A percentile compares a stretch with the other conserved stretches of the same genome.
phyloP scores from a whole-genome alignment of 192 early-diverging fungal species.

The Obelidium mucronatum region DNA sequence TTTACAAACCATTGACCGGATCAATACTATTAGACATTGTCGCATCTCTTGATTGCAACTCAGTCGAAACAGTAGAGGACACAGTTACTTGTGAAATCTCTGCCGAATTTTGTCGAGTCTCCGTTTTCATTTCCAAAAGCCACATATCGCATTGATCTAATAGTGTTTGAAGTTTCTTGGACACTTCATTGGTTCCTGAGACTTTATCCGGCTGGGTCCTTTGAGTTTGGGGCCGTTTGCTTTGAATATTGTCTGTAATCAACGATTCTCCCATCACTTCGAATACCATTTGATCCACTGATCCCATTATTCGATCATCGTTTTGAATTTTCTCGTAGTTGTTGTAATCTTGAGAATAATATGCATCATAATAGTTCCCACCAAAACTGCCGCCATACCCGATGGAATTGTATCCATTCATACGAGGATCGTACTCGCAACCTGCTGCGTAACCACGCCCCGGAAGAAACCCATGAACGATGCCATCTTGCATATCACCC shows the following conservation, averaged over 20 bases:
- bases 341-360: neutral
- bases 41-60: too few relatives aligned
- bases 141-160: conserved; percentile 28
- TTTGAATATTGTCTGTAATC: neutral
- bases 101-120: too few relatives aligned
- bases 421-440: too few relatives aligned
- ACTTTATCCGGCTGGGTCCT: too few relatives aligned
- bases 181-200: neutral
- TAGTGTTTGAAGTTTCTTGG: conserved; percentile 21
- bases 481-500: neutral
- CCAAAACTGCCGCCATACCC: neutral
- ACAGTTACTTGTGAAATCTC: too few relatives aligned
- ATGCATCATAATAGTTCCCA: neutral
- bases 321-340: neutral
- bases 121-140: conserved; percentile 13
- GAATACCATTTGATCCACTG: conserved; percentile 2
- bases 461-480: conserved; percentile 9
- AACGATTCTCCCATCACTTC: neutral
- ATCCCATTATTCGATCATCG: neutral
- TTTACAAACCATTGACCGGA: too few relatives aligned
- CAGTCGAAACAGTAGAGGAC: too few relatives aligned
- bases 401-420: too few relatives aligned
- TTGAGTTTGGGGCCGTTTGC: too few relatives aligned
- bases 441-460: neutral
- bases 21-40: too few relatives aligned